phyloP scores from a whole-genome alignment of 1,284 basidiomycete species.

The Microbotryum lychnidis-dioicae region DNA sequence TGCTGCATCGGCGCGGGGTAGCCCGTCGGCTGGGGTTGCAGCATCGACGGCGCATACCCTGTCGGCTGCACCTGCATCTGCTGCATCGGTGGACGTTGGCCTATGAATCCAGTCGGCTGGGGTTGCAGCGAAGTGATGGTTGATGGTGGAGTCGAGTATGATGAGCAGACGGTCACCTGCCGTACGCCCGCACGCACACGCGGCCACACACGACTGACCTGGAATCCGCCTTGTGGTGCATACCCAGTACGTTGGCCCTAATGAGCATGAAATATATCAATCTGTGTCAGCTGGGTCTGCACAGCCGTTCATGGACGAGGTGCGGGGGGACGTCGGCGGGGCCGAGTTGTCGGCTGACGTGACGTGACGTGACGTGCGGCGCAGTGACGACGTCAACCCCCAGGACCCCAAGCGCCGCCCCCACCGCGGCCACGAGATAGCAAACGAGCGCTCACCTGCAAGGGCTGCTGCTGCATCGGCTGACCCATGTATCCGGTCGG shows the following conservation, averaged over 20 bases:
- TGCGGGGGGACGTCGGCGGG: slow-evolving; percentile 7
- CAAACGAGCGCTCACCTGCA: slow-evolving; percentile 22
- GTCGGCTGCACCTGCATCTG: slow-evolving; percentile 30
- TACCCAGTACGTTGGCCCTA: slow-evolving; percentile 21
- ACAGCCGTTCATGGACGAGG: neutral
- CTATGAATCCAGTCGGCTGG: slow-evolving; percentile 14
- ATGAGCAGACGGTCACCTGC: no score
- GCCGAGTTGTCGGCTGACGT: neutral
- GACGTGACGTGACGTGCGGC: no score
- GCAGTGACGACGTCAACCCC: neutral
- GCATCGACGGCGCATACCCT: slow-evolving; percentile 48
- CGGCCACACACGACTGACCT: slow-evolving; percentile 4
- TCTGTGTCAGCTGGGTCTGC: no score
- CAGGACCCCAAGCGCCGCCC: no score
- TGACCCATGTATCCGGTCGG: slow-evolving; percentile 47
- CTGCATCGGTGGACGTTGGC: slow-evolving; percentile 14
- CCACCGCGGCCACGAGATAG: no score
- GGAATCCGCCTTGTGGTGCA: slow-evolving; percentile 11
- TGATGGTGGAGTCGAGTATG: neutral
- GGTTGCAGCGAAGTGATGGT: neutral
- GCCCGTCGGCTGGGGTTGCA: slow-evolving; percentile 30
- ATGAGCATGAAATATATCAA: no score
- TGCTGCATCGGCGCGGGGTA: slow-evolving; percentile 25
- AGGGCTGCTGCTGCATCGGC: slow-evolving; percentile 22
- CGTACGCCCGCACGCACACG: no score